Base-by-base conservation (phyloP, 225 moss, liverwort and hornwort species). In the Sphagnum tenellum region DNA sequence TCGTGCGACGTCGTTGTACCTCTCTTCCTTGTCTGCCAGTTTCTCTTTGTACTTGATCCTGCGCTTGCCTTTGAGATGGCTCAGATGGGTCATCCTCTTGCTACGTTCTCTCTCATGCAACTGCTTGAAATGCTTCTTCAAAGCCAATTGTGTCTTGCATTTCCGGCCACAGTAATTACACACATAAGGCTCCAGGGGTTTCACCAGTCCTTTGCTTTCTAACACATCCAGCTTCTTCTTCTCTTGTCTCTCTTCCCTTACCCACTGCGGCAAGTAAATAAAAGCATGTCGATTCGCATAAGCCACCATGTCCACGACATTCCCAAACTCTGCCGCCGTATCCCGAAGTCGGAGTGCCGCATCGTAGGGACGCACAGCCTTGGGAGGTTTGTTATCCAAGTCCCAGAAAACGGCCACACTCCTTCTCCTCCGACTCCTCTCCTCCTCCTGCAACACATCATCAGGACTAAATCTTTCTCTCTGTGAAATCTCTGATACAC, bases 111-210 rank as follows among this genome's bases (percentile, higher is more conserved):
- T 77, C 72, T 91, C 94, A 65, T 94, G 94, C 60, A 94, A 81
- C 76, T 91, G 91, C 80, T 88, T 87, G 80, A 94, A 94, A 69
- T 94, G 94, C 69, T 79, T 91, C 82, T 86, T 91, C 74, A 94
- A 67, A 60, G 69, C 79, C 59, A 89, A 58, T 67, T 86, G 76
- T 46, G 83, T 91, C 64, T 76, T 75, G 64, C 85, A 85, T 75
- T 71, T 86, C 11, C 86, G 76, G 5, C 94, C 94, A 67, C 94
- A 94, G 69, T 83, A 85, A 6, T 76, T 77, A 62, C 94, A 94
- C 55, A 86, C 62, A 48, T 94, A 94, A 3, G 89, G 87, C 14
- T 80, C 79, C 10, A 85, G 78, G 52, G 70, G 78, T 61, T 82
- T 70, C 56, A 91, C 48, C 4, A 79, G 71, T 2, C 94, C 94